Evolutionary conservation across 2,329 filamentous ascomycete species (phyloP).

Genomic region (Beauveria medogensis): DNA sequence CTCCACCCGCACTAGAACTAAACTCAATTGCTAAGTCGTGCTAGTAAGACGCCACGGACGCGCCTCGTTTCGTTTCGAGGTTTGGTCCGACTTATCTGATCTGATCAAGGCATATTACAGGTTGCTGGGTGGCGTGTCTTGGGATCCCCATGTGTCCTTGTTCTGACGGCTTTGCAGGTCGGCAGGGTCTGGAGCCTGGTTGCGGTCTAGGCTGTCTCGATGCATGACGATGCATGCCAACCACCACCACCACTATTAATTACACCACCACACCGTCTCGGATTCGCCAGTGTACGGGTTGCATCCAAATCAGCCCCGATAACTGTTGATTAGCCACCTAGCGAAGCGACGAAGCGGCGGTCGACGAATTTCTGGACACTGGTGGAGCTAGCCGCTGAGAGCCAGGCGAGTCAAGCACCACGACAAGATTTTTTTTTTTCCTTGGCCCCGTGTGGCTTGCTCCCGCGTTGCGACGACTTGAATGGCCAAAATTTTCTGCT

Average conservation of each 20-base stretch:
- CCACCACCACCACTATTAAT: background rate
- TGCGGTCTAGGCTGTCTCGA: background rate
- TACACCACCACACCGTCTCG: background rate
- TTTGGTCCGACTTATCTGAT: slow-evolving; percentile 6
- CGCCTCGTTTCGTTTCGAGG: slow-evolving; percentile 3
- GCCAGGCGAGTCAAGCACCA: background rate
- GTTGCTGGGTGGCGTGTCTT: background rate
- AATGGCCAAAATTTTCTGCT: background rate
- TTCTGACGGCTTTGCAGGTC: background rate
- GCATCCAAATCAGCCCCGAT: background rate
- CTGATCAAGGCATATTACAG: background rate
- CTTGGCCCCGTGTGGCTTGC: background rate
- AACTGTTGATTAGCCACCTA: no score
- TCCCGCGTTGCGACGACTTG: background rate
- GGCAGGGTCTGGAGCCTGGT: background rate
- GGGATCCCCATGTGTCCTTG: background rate
- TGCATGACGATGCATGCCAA: background rate
- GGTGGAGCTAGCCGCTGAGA: background rate
- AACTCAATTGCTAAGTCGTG: background rate
- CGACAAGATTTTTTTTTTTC: background rate
- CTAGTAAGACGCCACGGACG: background rate
- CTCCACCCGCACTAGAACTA: background rate
- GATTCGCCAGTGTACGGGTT: background rate
- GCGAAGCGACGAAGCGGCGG: background rate
- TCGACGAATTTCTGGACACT: background rate